A percentile compares a stretch with the other conserved stretches of the same genome.
Conservation (phyloP, 2,329 filamentous ascomycete genomes). For the Madurella fahalii region DNA sequence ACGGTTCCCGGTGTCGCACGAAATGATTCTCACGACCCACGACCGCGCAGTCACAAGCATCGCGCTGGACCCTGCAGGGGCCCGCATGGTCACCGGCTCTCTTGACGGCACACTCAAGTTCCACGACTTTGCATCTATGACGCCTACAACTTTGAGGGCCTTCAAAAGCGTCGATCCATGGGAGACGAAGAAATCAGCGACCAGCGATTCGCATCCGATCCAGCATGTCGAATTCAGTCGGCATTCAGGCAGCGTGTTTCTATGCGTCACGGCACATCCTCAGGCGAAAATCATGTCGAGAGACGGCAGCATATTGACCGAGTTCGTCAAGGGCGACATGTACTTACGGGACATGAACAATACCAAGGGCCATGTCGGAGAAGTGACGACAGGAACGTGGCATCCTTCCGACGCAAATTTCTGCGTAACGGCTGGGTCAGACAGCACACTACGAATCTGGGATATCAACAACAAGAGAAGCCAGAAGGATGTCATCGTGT, state of each 20-base stretch:
- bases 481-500: constrained; percentile 91
- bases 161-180: constrained; percentile 92
- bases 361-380: constrained; percentile 93
- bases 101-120: constrained; percentile 88
- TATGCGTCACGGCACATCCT: constrained; percentile 83
- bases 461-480: constrained; percentile 86
- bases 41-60: constrained; percentile 80
- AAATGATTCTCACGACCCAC: constrained; percentile 89
- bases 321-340: constrained; percentile 98
- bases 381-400: constrained; percentile 86
- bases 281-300: constrained; percentile 86
- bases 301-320: constrained; percentile 79
- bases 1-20: constrained; percentile 88
- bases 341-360: constrained; percentile 96
- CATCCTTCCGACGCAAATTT: constrained; percentile 80
- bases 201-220: constrained; percentile 80
- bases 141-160: constrained; percentile 85
- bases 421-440: constrained; percentile 86
- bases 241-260: constrained; percentile 70
- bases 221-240: constrained; percentile 86
- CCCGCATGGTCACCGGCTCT: constrained; percentile 82
- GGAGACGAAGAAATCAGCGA: constrained; percentile 65
- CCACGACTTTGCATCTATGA: constrained; percentile 94
- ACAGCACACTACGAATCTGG: constrained; percentile 96
- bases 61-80: constrained; percentile 79